Conservation (phyloP, 257 asterid species). For the Petrea volubilis region DNA sequence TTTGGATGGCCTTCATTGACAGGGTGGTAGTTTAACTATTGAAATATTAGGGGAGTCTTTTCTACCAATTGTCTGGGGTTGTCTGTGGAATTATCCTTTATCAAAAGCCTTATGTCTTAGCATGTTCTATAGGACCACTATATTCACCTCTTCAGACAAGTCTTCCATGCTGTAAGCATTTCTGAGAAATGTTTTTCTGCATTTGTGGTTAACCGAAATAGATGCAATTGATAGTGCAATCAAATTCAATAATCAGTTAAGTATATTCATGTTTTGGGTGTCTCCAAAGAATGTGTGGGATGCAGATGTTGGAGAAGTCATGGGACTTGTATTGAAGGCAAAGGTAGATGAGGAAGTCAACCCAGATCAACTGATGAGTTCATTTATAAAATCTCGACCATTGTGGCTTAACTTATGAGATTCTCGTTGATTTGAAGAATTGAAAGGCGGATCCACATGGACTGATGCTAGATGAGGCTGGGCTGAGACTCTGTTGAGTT, state of each 20-base stretch:
- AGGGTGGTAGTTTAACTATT: background rate
- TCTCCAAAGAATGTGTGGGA: background rate
- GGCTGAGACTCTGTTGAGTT: background rate
- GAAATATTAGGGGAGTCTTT: background rate
- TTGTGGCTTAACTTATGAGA: slow-evolving; percentile 3
- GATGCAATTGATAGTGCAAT: background rate
- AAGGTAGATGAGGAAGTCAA: background rate
- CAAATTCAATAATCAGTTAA: background rate
- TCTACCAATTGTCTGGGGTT: background rate
- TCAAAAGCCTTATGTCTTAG: background rate
- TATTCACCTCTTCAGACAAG: background rate
- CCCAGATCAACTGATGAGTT: background rate
- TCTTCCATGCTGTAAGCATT: background rate
- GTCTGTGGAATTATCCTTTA: background rate
- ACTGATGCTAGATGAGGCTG: slow-evolving; percentile 6
- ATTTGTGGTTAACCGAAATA: background rate
- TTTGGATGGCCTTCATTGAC: background rate
- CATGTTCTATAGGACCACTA: background rate
- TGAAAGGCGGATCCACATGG: background rate
- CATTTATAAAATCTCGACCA: slow-evolving; percentile 1
- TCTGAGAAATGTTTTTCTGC: background rate
- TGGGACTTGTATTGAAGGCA: background rate
- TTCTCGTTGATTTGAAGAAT: slow-evolving; percentile 9
- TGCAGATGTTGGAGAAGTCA: background rate
- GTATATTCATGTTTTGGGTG: background rate